Conservation (phyloP, 768 basidiomycete genomes). For the Phylloporus sp. region DNA sequence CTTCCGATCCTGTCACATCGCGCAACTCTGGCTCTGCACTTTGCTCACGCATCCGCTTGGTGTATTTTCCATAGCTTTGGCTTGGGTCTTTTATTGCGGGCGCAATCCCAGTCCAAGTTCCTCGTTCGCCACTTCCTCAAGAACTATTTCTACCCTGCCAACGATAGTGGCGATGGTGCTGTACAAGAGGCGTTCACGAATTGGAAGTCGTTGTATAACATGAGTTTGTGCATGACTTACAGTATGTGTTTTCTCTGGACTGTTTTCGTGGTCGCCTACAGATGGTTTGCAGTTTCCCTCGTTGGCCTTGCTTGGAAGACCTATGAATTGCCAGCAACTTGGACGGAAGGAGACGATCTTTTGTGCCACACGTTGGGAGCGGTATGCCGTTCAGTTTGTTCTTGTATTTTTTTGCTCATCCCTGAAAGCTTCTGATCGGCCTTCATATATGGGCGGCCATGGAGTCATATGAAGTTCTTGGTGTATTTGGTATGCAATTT, state of each 20-base stretch:
- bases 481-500: constrained; percentile 69
- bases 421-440: constrained; percentile 67
- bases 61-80: constrained; percentile 83
- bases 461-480: constrained; percentile 90
- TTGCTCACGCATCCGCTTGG: constrained; percentile 81
- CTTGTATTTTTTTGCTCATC: constrained; percentile 4
- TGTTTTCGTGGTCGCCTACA: background rate
- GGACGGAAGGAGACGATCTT: constrained; percentile 84
- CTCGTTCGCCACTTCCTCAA: constrained; percentile 91
- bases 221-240: constrained; percentile 93
- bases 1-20: constrained; percentile 52
- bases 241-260: constrained; percentile 41
- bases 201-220: constrained; percentile 91
- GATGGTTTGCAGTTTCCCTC: constrained; percentile 61
- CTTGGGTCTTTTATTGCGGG: constrained; percentile 75
- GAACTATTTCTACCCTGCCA: constrained; percentile 82
- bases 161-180: constrained; percentile 67
- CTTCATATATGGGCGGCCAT: constrained; percentile 89
- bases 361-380: constrained; percentile 84
- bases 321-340: constrained; percentile 74
- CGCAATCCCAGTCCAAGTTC: constrained; percentile 83
- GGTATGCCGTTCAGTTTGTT: constrained; percentile 43
- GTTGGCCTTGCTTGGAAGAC: constrained; percentile 85
- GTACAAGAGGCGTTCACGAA: constrained; percentile 92
- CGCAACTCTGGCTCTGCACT: constrained; percentile 62